A percentile compares a stretch with the other conserved stretches of the same genome.
These are phyloP conservation scores for Solanum medicagineum DNA, from an alignment of 257 asterid species.

Conservation along the genomic window DNA sequence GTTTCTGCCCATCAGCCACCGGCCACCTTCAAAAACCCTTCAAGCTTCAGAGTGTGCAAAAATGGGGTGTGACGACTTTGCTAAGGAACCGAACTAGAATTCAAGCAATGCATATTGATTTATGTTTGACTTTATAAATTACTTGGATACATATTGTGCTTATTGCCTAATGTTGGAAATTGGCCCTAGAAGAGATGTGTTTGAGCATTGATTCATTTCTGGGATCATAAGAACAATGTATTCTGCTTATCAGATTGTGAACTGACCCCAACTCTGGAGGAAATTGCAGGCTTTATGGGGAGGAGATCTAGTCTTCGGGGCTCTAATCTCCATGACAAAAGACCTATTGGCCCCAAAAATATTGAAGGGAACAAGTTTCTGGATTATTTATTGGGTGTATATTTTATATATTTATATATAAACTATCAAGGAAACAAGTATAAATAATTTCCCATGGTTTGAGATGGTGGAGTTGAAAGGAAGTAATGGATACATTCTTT, in stretches of 20 bases:
- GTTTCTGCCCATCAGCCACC: background rate
- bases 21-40: background rate
- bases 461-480: background rate
- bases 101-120: background rate
- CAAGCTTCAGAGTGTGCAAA: background rate
- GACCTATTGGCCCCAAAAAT: background rate
- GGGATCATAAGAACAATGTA: background rate
- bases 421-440: background rate
- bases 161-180: background rate
- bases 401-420: background rate
- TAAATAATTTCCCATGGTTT: background rate
- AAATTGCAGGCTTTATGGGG: background rate
- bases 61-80: background rate
- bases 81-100: background rate
- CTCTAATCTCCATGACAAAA: background rate
- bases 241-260: background rate
- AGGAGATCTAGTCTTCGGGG: background rate
- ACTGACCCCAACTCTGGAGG: background rate
- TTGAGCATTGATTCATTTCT: background rate
- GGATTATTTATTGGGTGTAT: background rate
- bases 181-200: background rate
- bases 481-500: background rate
- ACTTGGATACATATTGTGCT: background rate
- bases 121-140: background rate
- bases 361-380: background rate